Conservation (phyloP, 2,329 filamentous ascomycete species). For the Teratosphaeria destructans region DNA sequence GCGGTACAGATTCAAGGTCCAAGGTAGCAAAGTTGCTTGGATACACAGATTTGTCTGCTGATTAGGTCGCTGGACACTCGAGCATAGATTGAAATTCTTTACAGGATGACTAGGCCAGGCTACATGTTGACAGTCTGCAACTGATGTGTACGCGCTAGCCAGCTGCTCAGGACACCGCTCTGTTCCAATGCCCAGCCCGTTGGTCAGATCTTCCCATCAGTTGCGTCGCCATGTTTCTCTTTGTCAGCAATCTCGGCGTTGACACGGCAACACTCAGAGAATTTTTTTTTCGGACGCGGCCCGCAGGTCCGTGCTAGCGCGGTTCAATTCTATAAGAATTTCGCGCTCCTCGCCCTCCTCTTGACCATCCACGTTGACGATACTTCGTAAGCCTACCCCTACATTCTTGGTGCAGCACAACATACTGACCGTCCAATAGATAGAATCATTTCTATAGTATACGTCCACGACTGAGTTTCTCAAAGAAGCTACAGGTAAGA, state of each 20-base stretch:
- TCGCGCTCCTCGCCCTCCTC: background rate
- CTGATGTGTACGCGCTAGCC: too few species aligned
- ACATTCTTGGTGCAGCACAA: background rate
- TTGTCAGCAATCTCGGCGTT: background rate
- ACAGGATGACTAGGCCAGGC: too few species aligned
- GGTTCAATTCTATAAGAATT: background rate
- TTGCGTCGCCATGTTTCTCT: too few species aligned
- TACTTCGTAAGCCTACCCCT: background rate
- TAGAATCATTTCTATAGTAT: constrained; percentile 6
- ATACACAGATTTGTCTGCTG: too few species aligned
- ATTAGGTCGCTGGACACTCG: too few species aligned
- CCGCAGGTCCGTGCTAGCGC: background rate
- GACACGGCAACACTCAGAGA: background rate
- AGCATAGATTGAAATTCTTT: too few species aligned
- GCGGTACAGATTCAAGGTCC: too few species aligned
- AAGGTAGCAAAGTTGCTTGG: too few species aligned
- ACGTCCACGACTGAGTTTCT: constrained; percentile 7
- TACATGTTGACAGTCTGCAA: too few species aligned
- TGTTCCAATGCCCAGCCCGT: too few species aligned
- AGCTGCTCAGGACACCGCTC: too few species aligned
- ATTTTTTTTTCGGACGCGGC: background rate
- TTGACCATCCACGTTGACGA: background rate
- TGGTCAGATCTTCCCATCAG: too few species aligned
- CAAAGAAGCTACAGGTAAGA: constrained; percentile 3
- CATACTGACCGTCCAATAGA: background rate